Conservation (phyloP, 306 rosid species). For the Sicyos edulis region DNA sequence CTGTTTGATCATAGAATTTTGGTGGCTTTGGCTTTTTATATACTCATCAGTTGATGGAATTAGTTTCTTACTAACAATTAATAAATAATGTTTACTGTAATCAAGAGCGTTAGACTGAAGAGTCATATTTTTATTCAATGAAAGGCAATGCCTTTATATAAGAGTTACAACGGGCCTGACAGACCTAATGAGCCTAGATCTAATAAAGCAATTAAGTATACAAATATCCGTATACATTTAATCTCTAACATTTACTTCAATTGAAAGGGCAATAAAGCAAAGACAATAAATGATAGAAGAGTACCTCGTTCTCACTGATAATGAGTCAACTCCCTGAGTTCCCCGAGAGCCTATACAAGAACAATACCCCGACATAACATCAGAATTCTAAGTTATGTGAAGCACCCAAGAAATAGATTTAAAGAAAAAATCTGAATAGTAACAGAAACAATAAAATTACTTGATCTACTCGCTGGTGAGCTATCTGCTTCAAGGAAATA, state of each 20-base stretch:
- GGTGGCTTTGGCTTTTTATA: neutral
- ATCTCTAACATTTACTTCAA: too few relatives aligned
- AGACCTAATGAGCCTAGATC: too few relatives aligned
- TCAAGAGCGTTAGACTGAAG: too few relatives aligned
- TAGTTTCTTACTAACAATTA: neutral
- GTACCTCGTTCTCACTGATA: constrained; percentile 75
- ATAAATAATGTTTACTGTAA: neutral
- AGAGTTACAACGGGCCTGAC: too few relatives aligned
- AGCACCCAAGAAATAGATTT: neutral
- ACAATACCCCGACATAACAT: neutral
- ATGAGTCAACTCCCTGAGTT: constrained; percentile 36
- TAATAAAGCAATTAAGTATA: too few relatives aligned
- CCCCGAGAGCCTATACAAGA: constrained; percentile 55
- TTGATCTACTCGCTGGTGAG: constrained; percentile 55
- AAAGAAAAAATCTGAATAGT: neutral
- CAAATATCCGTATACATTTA: too few relatives aligned
- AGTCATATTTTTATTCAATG: too few relatives aligned
- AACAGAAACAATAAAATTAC: constrained; percentile 15
- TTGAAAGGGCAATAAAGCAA: neutral
- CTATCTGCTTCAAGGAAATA: constrained; percentile 56
- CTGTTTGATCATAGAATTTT: neutral
- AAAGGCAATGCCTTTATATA: too few relatives aligned
- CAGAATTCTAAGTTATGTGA: constrained; percentile 12
- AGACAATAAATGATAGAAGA: neutral
- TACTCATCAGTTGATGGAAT: neutral